Base-by-base conservation (phyloP, 2,329 filamentous ascomycete species). In the Fusarium scirpi region DNA sequence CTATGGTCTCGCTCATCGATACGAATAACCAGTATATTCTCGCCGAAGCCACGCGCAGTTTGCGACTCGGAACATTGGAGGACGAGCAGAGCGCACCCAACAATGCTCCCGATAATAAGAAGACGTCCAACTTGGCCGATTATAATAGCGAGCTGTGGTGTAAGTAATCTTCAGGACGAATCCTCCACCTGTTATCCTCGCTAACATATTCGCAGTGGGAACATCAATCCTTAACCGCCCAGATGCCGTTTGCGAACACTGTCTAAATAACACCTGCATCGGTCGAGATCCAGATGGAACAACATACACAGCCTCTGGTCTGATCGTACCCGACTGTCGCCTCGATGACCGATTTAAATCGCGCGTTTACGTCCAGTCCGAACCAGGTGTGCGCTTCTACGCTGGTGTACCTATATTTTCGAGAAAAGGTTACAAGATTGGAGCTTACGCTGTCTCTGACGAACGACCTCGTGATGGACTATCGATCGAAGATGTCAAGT, bases 401-500 rank as follows among this genome's bases (percentile, higher is more conserved):
- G 79, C 79, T 8, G 80, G 78, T 22, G 89, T 90, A 0, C 90
- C 90, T 1, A 86, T 92, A 57, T 84, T 85, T 27, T 89, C 87
- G 5, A 84, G 84, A 1, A 74, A 74, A 8, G 85, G 83, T 38
- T 84, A 86, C 29, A 85, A 86, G 48, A 87, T 92, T 58, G 90
- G 90, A 12, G 85, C 84, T 13, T 88, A 89, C 62, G 85, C 86
- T 55, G 84, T 91, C 4, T 79, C 89, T 5, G 89, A 91, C 69
- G 84, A 86, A 45, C 81, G 82, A n/a, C 84, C 86, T 0, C 85
- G 87, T 16, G 72, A 85, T 44, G 85, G 84, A 0, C 73, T 91
- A 20, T 79, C 79, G 13, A 73, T 80, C 0, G 81, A 81, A 11
- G 85, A 89, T 52, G 66, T 85, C 3, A 80, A 83, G 24, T 89